phyloP scores from a whole-genome alignment of 352 stramenopile genomes.

The Chrysophaeum taylorii region DNA sequence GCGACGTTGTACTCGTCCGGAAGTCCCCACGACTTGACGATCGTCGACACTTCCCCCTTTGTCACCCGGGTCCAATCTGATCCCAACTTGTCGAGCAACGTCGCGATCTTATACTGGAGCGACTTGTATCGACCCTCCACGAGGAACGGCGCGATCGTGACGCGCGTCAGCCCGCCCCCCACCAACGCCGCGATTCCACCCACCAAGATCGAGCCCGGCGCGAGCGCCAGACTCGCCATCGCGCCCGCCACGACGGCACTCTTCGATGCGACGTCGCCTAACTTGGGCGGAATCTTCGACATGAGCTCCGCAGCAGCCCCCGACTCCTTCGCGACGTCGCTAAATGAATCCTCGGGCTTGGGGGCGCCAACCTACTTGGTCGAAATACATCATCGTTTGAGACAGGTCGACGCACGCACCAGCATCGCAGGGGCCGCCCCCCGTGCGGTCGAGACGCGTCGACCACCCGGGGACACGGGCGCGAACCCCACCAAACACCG shows the following conservation, averaged over 20 bases:
- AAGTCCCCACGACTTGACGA: background rate
- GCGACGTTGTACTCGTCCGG: background rate
- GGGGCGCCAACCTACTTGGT: background rate
- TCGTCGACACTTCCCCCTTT: background rate
- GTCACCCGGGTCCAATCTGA: background rate
- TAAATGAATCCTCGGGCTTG: background rate
- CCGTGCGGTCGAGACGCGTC: too few species aligned
- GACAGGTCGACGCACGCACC: too few species aligned
- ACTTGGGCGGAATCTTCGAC: background rate
- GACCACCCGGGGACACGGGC: too few species aligned
- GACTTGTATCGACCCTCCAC: slow-evolving; percentile 15
- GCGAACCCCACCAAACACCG: too few species aligned
- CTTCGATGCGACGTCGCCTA: background rate
- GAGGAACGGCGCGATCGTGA: background rate
- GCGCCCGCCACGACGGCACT: background rate
- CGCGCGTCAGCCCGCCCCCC: background rate
- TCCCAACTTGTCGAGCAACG: background rate
- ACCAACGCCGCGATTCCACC: background rate
- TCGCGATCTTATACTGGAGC: background rate
- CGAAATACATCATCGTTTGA: too few species aligned
- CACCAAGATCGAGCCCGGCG: background rate
- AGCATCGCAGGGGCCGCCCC: too few species aligned
- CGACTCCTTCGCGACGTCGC: background rate
- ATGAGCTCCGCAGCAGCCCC: background rate
- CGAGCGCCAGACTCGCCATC: background rate